Evolutionary conservation across 306 rosid species (phyloP).

Genomic region (Arachis hypogaea): DNA sequence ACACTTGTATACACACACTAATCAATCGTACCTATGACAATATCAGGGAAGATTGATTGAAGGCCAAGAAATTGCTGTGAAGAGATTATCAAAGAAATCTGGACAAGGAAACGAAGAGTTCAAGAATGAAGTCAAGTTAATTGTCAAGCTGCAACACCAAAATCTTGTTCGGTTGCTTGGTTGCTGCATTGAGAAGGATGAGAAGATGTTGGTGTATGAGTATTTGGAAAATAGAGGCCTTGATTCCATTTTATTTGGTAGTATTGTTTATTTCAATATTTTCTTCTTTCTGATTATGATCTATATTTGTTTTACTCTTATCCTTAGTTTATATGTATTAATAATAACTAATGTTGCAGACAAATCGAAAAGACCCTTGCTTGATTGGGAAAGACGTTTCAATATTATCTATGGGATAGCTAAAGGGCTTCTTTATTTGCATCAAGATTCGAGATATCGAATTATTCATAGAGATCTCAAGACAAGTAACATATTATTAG

Average conservation of each 20-base stretch:
- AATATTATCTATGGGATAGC: conserved; percentile 64
- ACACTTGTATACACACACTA: not conserved
- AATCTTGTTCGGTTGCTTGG: conserved; percentile 66
- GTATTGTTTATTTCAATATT: not conserved
- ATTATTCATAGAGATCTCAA: conserved; percentile 77
- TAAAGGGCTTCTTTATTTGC: conserved; percentile 66
- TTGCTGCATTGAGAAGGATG: conserved; percentile 59
- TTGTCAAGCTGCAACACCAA: conserved; percentile 67
- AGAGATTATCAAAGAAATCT: conserved; percentile 60
- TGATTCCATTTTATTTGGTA: conserved; percentile 56
- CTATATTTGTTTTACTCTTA: too few relatives aligned
- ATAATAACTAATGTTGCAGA: conserved; percentile 31
- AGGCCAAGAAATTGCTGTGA: conserved; percentile 62
- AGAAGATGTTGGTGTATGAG: conserved; percentile 62
- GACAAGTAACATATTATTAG: conserved; percentile 66
- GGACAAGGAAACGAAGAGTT: conserved; percentile 67
- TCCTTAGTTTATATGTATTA: too few relatives aligned
- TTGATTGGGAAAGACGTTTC: conserved; percentile 63
- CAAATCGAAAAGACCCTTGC: conserved; percentile 35
- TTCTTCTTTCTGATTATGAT: too few relatives aligned
- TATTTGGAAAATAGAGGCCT: conserved; percentile 66
- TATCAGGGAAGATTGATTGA: conserved; percentile 55
- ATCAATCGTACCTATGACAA: not conserved
- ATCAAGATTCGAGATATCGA: conserved; percentile 63
- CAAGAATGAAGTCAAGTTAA: conserved; percentile 59